Base-by-base conservation (phyloP, 805 yeast species). In the Groenewaldozyma tartarivorans region DNA sequence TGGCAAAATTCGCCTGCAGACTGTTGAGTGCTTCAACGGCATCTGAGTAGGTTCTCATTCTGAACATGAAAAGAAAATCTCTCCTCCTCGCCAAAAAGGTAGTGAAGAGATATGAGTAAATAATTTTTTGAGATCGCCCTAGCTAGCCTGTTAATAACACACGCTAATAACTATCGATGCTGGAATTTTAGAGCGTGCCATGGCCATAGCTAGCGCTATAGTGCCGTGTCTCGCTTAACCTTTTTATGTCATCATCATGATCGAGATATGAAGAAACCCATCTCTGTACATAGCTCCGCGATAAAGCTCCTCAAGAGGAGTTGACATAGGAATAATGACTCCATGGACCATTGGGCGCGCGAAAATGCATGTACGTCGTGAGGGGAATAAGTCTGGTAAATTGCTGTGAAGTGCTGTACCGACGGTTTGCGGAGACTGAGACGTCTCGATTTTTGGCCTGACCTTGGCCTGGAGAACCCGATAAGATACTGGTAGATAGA, bases 1-100 rank as follows among this genome's bases (percentile, higher is more conserved):
- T 77, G 19, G 95, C 87, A 59, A 80, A 86, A 58, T 94, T 92
- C 19, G 96, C 81, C 58, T 92, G 99, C 29, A 90, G 65, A 2
- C 86, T 72, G 62, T 92, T 92, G 53, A 92, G 69, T 2, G 92
- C 83, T 39, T 70, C 69, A 36, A 92, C 75, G 1, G 99, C 98
- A 61, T 87, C 96, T 57, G 71, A 38, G 39, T 60, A 61, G 2
- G 57, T 47, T 39, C 49, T 17, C 13, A 17, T 27, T 20, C 16
- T 21, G 20, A 24, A 21, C n/a, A 9, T 30, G 33, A 20, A 36
- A 15, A 36, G 20, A 27, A 20, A 27, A 34, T 34, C 17, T 36
- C n/a, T n/a, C n/a, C n/a, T n/a, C n/a, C n/a, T n/a, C n/a, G n/a
- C n/a, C n/a, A n/a, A n/a, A n/a, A n/a, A n/a, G n/a, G n/a, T n/a